phyloP scores from a whole-genome alignment of 306 rosid species.

The Prunus mongolica region DNA sequence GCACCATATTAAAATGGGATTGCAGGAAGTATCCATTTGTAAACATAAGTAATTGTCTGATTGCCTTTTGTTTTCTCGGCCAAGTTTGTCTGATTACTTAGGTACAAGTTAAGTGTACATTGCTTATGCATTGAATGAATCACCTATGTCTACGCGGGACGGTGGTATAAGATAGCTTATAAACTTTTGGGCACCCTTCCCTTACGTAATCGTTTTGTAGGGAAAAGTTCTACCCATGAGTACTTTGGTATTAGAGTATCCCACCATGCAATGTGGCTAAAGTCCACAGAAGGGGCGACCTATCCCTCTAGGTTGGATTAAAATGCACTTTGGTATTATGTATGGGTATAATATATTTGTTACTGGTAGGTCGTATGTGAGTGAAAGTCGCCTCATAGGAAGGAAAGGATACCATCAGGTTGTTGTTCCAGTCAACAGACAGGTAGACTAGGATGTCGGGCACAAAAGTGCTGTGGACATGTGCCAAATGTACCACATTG shows the following conservation, averaged over 20 bases:
- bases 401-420: neutral
- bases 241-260: neutral
- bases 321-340: neutral
- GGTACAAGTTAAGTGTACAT: neutral
- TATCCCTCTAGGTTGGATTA: neutral
- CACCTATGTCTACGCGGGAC: neutral
- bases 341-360: neutral
- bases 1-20: neutral
- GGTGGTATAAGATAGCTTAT: neutral
- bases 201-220: neutral
- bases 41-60: neutral
- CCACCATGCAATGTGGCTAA: neutral
- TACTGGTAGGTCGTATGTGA: neutral
- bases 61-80: neutral
- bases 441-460: neutral
- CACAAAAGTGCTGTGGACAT: neutral
- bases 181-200: neutral
- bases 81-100: neutral
- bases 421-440: neutral
- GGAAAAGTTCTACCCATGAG: neutral
- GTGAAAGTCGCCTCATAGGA: neutral
- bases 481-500: neutral
- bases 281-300: neutral
- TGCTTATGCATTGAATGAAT: neutral
- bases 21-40: neutral